Evolutionary conservation across 1,284 basidiomycete genomes (phyloP).

Genomic region (Hypsizygus ulmarius): DNA sequence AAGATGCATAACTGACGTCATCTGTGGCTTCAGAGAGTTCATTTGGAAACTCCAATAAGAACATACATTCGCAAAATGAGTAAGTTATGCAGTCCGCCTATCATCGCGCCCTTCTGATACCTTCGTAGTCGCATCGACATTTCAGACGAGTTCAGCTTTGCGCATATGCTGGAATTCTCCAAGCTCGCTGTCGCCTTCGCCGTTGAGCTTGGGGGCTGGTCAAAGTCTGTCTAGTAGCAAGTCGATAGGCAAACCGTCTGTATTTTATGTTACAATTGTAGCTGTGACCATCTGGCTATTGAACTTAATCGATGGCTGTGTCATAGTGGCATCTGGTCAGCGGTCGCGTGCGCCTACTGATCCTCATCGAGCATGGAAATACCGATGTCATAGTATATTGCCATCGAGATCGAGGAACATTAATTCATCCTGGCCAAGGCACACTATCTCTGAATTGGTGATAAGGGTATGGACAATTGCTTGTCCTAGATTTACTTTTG

Average conservation of each 20-base stretch:
- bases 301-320: too few species aligned
- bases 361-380: slow-evolving; percentile 1
- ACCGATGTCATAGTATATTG: slow-evolving; percentile 5
- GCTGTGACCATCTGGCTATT: too few species aligned
- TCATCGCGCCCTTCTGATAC: slow-evolving; percentile 1
- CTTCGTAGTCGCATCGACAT: slow-evolving; percentile 71
- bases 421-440: slow-evolving; percentile 39
- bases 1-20: slow-evolving; percentile 12
- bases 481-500: slow-evolving; percentile 30
- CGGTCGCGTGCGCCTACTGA: background rate
- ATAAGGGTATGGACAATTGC: slow-evolving; percentile 44
- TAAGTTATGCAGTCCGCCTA: slow-evolving; percentile 35
- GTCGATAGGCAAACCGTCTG: background rate
- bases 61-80: slow-evolving; percentile 84
- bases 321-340: too few species aligned
- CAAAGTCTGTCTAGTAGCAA: slow-evolving; percentile 26
- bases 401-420: slow-evolving; percentile 38
- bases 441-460: slow-evolving; percentile 36
- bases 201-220: slow-evolving; percentile 71
- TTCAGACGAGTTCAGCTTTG: slow-evolving; percentile 83
- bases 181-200: slow-evolving; percentile 87
- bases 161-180: slow-evolving; percentile 84
- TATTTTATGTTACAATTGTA: too few species aligned
- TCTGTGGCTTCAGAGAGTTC: slow-evolving; percentile 51
- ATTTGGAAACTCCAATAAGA: slow-evolving; percentile 74